phyloP scores from a whole-genome alignment of 306 rosid species.

The Lathyrus tuberosus region DNA sequence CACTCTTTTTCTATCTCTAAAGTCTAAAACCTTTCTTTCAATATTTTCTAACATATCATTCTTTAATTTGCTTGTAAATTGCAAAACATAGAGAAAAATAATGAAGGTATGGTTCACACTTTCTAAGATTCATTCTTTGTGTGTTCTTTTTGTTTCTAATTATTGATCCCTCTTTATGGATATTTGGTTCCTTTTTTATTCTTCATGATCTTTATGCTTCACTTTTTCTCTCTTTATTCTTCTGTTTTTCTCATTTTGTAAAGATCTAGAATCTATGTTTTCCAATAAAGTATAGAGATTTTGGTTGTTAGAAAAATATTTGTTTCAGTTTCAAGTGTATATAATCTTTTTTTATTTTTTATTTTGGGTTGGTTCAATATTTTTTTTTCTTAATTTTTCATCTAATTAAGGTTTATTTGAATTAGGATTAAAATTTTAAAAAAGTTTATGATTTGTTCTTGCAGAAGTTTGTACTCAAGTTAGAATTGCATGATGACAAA shows the following conservation, averaged over 20 bases:
- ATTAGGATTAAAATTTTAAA: constrained; percentile 33
- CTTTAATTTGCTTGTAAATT: constrained; percentile 37
- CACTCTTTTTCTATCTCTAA: constrained; percentile 1
- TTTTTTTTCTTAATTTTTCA: background rate
- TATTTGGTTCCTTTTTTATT: constrained; percentile 36
- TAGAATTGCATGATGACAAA: constrained; percentile 77
- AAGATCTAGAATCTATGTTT: constrained; percentile 42
- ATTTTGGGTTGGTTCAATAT: constrained; percentile 24
- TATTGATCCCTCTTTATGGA: background rate
- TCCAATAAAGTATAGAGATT: background rate
- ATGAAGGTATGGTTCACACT: constrained; percentile 72
- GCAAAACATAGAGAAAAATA: constrained; percentile 15
- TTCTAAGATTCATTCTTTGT: constrained; percentile 35
- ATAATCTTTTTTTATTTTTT: background rate
- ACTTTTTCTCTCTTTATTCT: background rate
- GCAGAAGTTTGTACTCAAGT: constrained; percentile 79
- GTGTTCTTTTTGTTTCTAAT: background rate
- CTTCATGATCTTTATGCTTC: constrained; percentile 38
- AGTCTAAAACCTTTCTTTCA: background rate
- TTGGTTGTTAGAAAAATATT: constrained; percentile 22
- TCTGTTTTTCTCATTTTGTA: constrained; percentile 21
- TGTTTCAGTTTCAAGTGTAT: constrained; percentile 5
- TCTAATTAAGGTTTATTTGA: constrained; percentile 16
- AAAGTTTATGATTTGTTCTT: constrained; percentile 36
- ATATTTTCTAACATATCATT: constrained; percentile 39